phyloP scores from a whole-genome alignment of 2,329 filamentous ascomycete genomes.

The Penicillium griseofulvum region DNA sequence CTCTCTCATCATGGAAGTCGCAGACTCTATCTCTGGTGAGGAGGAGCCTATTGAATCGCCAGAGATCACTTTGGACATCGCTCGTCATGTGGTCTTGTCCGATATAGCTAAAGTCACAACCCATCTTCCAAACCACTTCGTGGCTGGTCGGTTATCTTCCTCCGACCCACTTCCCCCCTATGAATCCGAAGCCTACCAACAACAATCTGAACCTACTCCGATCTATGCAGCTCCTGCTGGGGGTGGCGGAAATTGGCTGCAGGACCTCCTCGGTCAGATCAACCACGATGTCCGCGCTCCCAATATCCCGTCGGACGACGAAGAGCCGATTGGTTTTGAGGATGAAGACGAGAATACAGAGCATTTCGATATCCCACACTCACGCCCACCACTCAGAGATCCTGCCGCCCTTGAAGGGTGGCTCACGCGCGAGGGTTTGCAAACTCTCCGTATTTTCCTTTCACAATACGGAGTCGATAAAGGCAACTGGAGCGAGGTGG shows the following conservation, averaged over 20 bases:
- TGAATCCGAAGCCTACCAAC: constrained; percentile 41
- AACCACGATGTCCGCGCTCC: constrained; percentile 12
- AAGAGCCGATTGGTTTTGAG: constrained; percentile 11
- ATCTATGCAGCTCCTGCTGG: constrained; percentile 33
- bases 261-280: constrained; percentile 37
- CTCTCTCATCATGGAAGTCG: constrained; percentile 66
- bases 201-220: constrained; percentile 35
- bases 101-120: constrained; percentile 70
- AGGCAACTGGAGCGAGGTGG: constrained; percentile 40
- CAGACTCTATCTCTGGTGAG: constrained; percentile 52
- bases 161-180: constrained; percentile 80
- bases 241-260: constrained; percentile 37
- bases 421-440: constrained; percentile 35
- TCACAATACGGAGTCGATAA: constrained; percentile 41
- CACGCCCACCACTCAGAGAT: constrained; percentile 26
- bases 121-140: constrained; percentile 64
- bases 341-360: constrained; percentile 10
- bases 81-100: constrained; percentile 74
- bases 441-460: constrained; percentile 36
- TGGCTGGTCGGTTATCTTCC: constrained; percentile 65
- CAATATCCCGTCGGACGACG: constrained; percentile 19
- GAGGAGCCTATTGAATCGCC: constrained; percentile 44
- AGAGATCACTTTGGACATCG: constrained; percentile 57
- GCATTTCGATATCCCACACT: constrained; percentile 12
- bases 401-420: constrained; percentile 33